Conservation (phyloP, 1,284 basidiomycete genomes). For the Ganoderma lucidum region DNA sequence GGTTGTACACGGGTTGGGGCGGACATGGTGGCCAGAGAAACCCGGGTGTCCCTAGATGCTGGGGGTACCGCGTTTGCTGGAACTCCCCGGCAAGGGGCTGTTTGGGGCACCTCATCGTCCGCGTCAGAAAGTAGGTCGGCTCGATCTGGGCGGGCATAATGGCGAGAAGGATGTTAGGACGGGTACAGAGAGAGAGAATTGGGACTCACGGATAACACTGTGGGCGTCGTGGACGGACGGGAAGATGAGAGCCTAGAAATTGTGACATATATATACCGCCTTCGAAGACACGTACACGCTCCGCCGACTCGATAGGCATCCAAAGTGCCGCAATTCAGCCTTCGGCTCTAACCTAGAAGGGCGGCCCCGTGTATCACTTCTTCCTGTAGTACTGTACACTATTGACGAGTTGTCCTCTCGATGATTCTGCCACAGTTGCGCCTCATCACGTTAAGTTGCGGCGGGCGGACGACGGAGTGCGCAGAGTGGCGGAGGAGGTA, state of each 20-base stretch:
- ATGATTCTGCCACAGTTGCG: no score
- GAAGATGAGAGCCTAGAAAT: not conserved
- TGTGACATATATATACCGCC: no score
- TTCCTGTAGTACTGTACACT: not conserved
- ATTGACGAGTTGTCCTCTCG: not conserved
- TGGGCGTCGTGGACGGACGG: not conserved
- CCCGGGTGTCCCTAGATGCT: not conserved
- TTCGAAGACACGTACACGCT: no score
- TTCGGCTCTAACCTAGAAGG: not conserved
- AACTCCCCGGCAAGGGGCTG: not conserved
- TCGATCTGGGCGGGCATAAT: not conserved
- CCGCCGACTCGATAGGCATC: not conserved
- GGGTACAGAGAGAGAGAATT: not conserved
- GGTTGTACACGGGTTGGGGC: not conserved
- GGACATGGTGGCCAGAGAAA: not conserved
- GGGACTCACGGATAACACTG: not conserved
- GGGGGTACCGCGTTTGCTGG: not conserved
- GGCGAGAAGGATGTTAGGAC: not conserved
- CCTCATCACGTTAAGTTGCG: no score
- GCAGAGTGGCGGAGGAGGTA: no score
- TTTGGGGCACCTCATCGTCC: not conserved
- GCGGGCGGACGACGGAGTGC: no score
- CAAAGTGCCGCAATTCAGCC: not conserved
- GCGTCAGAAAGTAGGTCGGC: not conserved
- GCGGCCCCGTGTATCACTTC: not conserved